Percentiles rank a stretch among this genome's conserved stretches.
Evolutionary conservation across 2,329 filamentous ascomycete species (phyloP).

Genomic region (Diaporthe longicolla): DNA sequence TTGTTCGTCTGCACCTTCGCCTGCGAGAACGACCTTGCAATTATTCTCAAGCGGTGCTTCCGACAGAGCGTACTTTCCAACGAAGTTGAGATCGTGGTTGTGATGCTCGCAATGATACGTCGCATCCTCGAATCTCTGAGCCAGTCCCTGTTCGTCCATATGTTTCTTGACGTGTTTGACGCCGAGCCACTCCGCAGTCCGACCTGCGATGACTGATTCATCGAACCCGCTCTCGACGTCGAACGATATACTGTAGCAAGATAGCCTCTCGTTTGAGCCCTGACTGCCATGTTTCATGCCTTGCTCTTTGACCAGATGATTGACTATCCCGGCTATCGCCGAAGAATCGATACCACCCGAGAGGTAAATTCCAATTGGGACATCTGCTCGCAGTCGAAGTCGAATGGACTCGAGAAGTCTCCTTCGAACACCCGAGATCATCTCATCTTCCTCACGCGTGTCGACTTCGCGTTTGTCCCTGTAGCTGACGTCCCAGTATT

Average conservation of each 20-base stretch:
- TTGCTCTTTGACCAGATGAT: conserved; percentile 63
- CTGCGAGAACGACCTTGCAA: conserved; percentile 68
- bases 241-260: conserved; percentile 67
- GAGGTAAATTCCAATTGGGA: conserved; percentile 69
- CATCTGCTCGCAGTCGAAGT: conserved; percentile 69
- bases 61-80: conserved; percentile 66
- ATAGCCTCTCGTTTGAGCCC: conserved; percentile 47
- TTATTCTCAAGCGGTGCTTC: conserved; percentile 59
- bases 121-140: conserved; percentile 50
- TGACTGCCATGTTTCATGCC: conserved; percentile 62
- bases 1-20: conserved; percentile 67
- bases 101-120: conserved; percentile 53
- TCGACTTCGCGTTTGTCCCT: conserved; percentile 63
- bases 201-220: conserved; percentile 57
- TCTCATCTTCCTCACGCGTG: conserved; percentile 62
- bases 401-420: conserved; percentile 65
- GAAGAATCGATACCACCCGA: conserved; percentile 72
- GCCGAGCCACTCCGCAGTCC: conserved; percentile 53
- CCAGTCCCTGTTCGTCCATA: conserved; percentile 50
- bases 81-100: conserved; percentile 63
- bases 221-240: conserved; percentile 62
- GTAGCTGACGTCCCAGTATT: conserved; percentile 69
- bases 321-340: conserved; percentile 68
- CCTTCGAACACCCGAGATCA: conserved; percentile 64
- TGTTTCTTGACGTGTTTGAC: conserved; percentile 48